A percentile compares a stretch with the other conserved stretches of the same genome.
These are phyloP conservation scores for Penicillium waksmanii DNA, from an alignment of 495 filamentous ascomycete species.

Conservation along the genomic window DNA sequence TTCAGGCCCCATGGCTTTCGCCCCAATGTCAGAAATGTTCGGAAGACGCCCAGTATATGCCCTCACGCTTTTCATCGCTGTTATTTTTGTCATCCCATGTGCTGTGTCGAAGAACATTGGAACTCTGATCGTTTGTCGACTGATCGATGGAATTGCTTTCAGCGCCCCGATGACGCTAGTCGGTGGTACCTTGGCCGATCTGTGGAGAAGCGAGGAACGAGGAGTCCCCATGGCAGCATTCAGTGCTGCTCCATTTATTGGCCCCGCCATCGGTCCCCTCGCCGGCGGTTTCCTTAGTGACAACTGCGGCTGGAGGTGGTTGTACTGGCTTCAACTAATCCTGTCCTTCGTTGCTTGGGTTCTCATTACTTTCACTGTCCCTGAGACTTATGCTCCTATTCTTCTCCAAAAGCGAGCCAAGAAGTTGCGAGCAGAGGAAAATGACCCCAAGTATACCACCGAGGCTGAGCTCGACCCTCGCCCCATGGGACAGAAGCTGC, in stretches of 20 bases:
- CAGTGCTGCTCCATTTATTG: constrained; percentile 76
- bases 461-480: constrained; percentile 73
- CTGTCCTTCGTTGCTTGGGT: constrained; percentile 66
- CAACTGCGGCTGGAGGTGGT: constrained; percentile 75
- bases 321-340: constrained; percentile 85
- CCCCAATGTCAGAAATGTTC: constrained; percentile 73
- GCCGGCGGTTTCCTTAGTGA: constrained; percentile 75
- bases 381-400: constrained; percentile 78
- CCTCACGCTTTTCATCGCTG: constrained; percentile 59
- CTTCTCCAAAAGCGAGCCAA: constrained; percentile 66
- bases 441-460: constrained; percentile 66
- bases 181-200: constrained; percentile 77
- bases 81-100: constrained; percentile 78
- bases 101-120: constrained; percentile 74
- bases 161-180: constrained; percentile 84
- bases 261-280: constrained; percentile 73
- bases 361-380: constrained; percentile 77
- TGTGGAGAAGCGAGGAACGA: constrained; percentile 80
- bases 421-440: constrained; percentile 69
- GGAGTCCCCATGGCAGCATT: constrained; percentile 89
- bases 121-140: constrained; percentile 72
- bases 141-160: constrained; percentile 80
- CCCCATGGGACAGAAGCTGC: constrained; percentile 62
- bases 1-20: constrained; percentile 75
- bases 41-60: constrained; percentile 70